phyloP scores from a whole-genome alignment of 1,284 basidiomycete species.

The Wolfiporia cocos region DNA sequence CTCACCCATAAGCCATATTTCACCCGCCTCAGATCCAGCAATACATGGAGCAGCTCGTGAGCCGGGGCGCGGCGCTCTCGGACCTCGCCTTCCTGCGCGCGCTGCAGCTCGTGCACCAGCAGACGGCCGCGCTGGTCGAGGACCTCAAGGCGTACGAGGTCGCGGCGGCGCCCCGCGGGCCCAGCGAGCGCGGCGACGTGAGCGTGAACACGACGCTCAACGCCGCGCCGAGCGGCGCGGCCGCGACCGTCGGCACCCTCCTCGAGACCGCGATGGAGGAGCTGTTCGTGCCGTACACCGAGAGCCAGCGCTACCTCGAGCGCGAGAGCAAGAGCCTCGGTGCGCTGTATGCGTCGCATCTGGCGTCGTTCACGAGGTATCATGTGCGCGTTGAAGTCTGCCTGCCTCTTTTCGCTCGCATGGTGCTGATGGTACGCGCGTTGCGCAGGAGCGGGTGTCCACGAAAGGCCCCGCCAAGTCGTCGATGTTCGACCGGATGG shows the following conservation, averaged over 20 bases:
- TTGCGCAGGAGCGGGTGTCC: constrained; percentile 69
- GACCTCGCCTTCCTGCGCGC: constrained; percentile 91
- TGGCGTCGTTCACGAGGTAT: constrained; percentile 80
- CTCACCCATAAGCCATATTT: background rate
- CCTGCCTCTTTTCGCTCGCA: background rate
- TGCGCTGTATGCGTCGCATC: constrained; percentile 74
- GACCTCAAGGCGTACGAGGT: constrained; percentile 93
- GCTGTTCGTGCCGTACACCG: constrained; percentile 91
- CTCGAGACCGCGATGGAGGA: constrained; percentile 95
- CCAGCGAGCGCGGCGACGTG: constrained; percentile 56
- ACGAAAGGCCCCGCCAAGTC: constrained; percentile 72
- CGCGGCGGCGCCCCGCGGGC: constrained; percentile 58
- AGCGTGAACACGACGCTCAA: constrained; percentile 50
- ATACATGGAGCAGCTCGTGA: constrained; percentile 84
- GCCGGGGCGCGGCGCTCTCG: constrained; percentile 67
- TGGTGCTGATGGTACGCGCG: too few species aligned
- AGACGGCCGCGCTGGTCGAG: constrained; percentile 78
- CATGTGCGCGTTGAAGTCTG: constrained; percentile 54
- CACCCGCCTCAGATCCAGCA: constrained; percentile 74
- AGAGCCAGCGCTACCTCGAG: constrained; percentile 90
- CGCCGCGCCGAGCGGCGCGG: constrained; percentile 35
- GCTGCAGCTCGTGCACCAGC: constrained; percentile 82
- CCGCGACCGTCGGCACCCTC: constrained; percentile 72
- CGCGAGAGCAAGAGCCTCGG: constrained; percentile 85
- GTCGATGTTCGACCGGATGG: constrained; percentile 88